These are phyloP conservation scores for Schoenoplectus triqueter DNA, from an alignment of 202 grass and related monocot species.

Conservation along the genomic window DNA sequence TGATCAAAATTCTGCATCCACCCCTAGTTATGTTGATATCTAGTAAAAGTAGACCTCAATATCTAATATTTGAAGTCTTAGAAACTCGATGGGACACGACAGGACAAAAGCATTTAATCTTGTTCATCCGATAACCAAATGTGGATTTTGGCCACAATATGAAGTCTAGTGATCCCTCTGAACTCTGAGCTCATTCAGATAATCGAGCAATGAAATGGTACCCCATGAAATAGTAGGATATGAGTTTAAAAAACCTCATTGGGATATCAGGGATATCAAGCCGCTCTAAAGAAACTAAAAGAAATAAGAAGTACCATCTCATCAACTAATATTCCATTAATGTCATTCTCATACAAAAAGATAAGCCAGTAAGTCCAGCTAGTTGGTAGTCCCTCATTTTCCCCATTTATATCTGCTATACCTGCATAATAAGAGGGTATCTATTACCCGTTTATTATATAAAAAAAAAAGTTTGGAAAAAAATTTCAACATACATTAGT, in stretches of 20 bases:
- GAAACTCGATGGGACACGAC: slow-evolving; percentile 75
- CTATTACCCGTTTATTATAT: neutral
- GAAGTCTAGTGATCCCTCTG: slow-evolving; percentile 88
- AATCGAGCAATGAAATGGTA: slow-evolving; percentile 90
- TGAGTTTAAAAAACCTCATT: neutral
- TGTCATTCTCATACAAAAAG: slow-evolving; percentile 93
- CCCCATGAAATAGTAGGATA: slow-evolving; percentile 54
- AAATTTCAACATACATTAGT: slow-evolving; percentile 4
- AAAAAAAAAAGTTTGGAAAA: neutral
- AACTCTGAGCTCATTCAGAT: slow-evolving; percentile 92
- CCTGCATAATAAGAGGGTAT: slow-evolving; percentile 54
- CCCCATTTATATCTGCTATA: slow-evolving; percentile 90
- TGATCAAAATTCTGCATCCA: too few species aligned
- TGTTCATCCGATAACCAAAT: slow-evolving; percentile 91
- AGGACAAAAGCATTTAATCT: slow-evolving; percentile 88
- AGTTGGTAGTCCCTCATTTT: slow-evolving; percentile 98
- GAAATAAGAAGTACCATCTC: slow-evolving; percentile 75
- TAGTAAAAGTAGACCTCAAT: too few species aligned
- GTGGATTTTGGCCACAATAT: slow-evolving; percentile 98
- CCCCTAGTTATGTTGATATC: too few species aligned
- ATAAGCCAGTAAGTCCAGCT: slow-evolving; percentile 98
- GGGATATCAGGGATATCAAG: neutral
- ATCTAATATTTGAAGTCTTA: too few species aligned
- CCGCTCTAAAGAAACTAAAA: neutral
- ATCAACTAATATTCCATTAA: slow-evolving; percentile 98